These are phyloP conservation scores for Metschnikowia gruessii DNA, from an alignment of 805 yeast species.

Conservation along the genomic window DNA sequence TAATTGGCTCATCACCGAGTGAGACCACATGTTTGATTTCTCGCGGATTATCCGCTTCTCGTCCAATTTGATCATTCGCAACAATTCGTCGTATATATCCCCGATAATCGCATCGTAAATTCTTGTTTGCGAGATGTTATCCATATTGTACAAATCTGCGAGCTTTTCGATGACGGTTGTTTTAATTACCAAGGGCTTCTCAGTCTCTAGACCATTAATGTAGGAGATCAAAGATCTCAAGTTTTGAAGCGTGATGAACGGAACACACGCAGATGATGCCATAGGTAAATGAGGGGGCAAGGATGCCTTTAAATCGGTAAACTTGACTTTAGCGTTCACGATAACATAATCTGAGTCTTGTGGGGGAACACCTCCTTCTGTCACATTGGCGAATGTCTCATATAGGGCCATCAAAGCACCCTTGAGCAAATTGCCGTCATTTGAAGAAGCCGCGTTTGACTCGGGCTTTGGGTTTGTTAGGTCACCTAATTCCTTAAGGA, in stretches of 20 bases:
- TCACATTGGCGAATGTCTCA: constrained; percentile 31
- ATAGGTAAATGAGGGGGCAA: constrained; percentile 49
- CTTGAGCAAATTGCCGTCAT: constrained; percentile 29
- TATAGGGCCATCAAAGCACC: constrained; percentile 43
- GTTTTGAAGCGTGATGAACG: constrained; percentile 57
- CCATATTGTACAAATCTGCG: constrained; percentile 36
- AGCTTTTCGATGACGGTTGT: constrained; percentile 41
- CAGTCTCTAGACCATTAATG: constrained; percentile 42
- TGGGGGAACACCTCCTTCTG: constrained; percentile 9
- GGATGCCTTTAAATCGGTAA: constrained; percentile 58
- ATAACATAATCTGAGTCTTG: constrained; percentile 50
- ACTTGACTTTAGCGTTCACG: constrained; percentile 62
- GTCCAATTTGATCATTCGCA: constrained; percentile 52
- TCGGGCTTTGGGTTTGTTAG: constrained; percentile 8
- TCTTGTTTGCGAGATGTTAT: constrained; percentile 41
- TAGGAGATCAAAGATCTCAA: constrained; percentile 59
- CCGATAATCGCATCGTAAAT: constrained; percentile 51
- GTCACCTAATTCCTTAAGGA: constrained; percentile 27
- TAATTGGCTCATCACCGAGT: constrained; percentile 56
- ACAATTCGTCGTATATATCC: constrained; percentile 56
- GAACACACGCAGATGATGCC: constrained; percentile 48
- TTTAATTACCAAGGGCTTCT: constrained; percentile 34
- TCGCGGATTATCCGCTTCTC: constrained; percentile 45
- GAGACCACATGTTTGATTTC: constrained; percentile 55
- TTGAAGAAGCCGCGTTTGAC: not conserved